Base-by-base conservation (phyloP, 208 protist genomes). In the Crithidia mellificae region DNA sequence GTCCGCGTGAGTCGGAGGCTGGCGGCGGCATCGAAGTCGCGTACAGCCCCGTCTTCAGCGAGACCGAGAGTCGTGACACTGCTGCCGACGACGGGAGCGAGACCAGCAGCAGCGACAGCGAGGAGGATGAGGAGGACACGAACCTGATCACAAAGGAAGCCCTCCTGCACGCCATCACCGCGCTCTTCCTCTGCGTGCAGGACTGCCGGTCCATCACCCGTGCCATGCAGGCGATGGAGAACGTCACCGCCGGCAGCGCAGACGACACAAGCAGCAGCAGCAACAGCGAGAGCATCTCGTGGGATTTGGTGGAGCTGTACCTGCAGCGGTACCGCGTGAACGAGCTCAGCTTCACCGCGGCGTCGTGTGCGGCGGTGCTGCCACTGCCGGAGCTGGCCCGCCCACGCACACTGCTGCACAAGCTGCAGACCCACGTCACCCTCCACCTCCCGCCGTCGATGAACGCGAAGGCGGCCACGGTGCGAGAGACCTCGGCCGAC, bases 101-200 rank as follows among this genome's bases (percentile, higher is more conserved):
- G n/a, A n/a, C n/a, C 36, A 41, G 36, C 36, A 12, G 57, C 38
- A 38, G 53, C 2, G 44, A 71, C 15, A 27, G 22, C 44, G 51
- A 51, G 7, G 55, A 75, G 32, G 63, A 72, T 59, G 50, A 68
- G 1, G 59, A 72, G 7, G 51, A 61, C 44, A 30, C 59, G 34
- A 59, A 56, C 17, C 20, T 61, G 29, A 65, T 84, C 27, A 74
- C 59, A 24, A 51, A 72, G 12, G 53, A 71, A 25, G 63, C 74
- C 27, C 72, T 95, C 12, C 57, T 82, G 34, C 87, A 95, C 65
- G 85, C 87, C 49, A 49, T 90, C 32, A 82, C 84, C 2, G 66
- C 81, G 2, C 63, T 95, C 15, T 88, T 91, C 63, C 74, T 92
- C 24, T 78, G 77, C 47, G 80, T 78, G 25, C 52, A 75, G 36